Evolutionary conservation across 2,329 filamentous ascomycete genomes (phyloP).

Genomic region (Cordyceps javanica): DNA sequence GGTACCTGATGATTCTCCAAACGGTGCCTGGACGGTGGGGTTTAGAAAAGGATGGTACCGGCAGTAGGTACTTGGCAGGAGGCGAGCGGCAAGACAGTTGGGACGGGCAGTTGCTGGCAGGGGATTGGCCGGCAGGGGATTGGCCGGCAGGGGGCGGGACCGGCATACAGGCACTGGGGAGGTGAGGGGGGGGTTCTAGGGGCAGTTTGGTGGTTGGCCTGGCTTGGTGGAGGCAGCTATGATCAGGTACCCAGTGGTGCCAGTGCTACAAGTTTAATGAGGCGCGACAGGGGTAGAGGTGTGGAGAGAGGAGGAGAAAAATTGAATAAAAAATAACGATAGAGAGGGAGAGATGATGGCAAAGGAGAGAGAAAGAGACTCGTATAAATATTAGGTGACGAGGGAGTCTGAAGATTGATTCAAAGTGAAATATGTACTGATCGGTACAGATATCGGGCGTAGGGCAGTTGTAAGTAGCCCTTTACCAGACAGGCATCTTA

Average conservation of each 20-base stretch:
- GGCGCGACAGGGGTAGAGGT: background rate
- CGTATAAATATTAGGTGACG: background rate
- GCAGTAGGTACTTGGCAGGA: slow-evolving; percentile 1
- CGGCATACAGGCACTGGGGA: background rate
- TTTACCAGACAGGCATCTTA: too few species aligned
- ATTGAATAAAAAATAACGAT: too few species aligned
- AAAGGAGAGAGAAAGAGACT: background rate
- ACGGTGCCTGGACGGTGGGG: background rate
- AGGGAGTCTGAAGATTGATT: too few species aligned
- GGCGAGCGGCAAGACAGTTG: slow-evolving; percentile 1
- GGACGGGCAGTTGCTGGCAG: background rate
- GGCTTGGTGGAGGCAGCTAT: background rate
- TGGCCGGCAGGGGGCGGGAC: background rate
- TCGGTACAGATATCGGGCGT: background rate
- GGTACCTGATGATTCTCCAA: background rate
- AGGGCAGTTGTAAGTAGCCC: too few species aligned
- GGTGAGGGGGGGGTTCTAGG: background rate
- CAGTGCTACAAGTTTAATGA: slow-evolving; percentile 6
- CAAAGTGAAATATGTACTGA: background rate
- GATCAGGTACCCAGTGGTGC: background rate
- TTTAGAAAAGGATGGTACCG: background rate
- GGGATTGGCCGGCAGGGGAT: slow-evolving; percentile 3
- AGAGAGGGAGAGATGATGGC: background rate
- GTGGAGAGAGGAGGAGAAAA: slow-evolving; percentile 1
- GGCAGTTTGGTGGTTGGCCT: background rate